A percentile compares a stretch with the other conserved stretches of the same genome.
phyloP scores from a whole-genome alignment of 805 yeast genomes.

The Wickerhamiella hasegawae region DNA sequence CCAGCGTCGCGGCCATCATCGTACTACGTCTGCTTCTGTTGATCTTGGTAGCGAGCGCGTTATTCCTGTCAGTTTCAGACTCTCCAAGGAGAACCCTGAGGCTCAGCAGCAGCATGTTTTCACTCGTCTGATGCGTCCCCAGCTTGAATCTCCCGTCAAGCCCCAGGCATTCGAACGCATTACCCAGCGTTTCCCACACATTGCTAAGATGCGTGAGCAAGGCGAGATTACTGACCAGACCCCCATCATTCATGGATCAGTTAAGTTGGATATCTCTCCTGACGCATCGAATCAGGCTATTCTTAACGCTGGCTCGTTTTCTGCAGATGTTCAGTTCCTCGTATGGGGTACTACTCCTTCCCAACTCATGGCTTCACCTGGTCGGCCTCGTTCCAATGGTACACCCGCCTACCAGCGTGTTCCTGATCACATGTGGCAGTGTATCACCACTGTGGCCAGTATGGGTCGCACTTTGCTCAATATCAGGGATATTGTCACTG shows the following conservation, averaged over 20 bases:
- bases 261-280: constrained; percentile 12
- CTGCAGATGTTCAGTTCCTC: constrained; percentile 13
- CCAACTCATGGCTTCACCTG: constrained; percentile 1
- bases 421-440: constrained; percentile 16
- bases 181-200: constrained; percentile 16
- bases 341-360: constrained; percentile 5
- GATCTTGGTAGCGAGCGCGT: constrained; percentile 13
- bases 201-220: constrained; percentile 9
- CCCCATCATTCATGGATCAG: constrained; percentile 21
- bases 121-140: constrained; percentile 21
- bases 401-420: constrained; percentile 4
- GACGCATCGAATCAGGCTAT: neutral
- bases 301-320: constrained; percentile 2
- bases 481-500: constrained; percentile 10
- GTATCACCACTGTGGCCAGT: constrained; percentile 20
- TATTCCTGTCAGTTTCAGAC: constrained; percentile 17
- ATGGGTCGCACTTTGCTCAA: constrained; percentile 19
- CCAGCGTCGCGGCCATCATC: constrained; percentile 7
- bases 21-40: constrained; percentile 13
- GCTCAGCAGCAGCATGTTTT: constrained; percentile 13
- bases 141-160: constrained; percentile 21
- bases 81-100: constrained; percentile 2
- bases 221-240: constrained; percentile 10
- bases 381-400: neutral
- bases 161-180: constrained; percentile 15